Evolutionary conservation across 2,329 filamentous ascomycete species (phyloP), one percentile per base, ranked within the genome.

Genomic region (Cladophialophora bantiana): DNA sequence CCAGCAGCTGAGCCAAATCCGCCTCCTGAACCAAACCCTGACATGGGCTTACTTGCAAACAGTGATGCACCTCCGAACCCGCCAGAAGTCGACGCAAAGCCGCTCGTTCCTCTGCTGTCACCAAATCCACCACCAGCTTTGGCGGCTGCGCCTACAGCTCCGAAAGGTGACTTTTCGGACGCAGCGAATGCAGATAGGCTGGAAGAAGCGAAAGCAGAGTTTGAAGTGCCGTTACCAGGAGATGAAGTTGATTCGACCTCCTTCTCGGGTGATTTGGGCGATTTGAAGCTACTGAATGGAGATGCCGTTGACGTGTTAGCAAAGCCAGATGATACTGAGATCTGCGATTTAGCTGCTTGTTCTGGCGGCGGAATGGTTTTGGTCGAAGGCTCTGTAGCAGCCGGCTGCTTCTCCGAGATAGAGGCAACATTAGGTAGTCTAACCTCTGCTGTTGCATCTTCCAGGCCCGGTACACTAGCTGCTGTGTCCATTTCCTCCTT

Each of bases 181-280:
- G 85, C 80, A 7, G 89, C 84, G 63, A 92, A 85, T 60, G 89
- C 87, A 60, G 89, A 86, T 74, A 93, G 88, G 18, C 85, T 86
- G 2, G 90, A 93, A 56, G 83, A 83, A 26, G 87, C 87, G 76
- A 93, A 93, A 5, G 89, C 86, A 9, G 86, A 85, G 12, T 83
- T 68, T 6, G 89, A 87, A 18, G 86, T 85, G 74, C 67, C 77
- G 58, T 75, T 77, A 58, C 77, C 76, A 5, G 60, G 42, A 42
- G 63, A 62, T 7, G 48, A 53, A 26, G 40, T 42, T 38, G 59
- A 45, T 55, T 73, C 70, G 75, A 68, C 67, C 66, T 70, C 67
- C 57, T 72, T 64, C 18, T 72, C 64, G 18, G 72, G 62, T 13
- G 75, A 68, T 66, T 76, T 76, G 20, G 74, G 69, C 6, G 74